Conservation (phyloP, 805 yeast species). For the Saturnispora galanensis region DNA sequence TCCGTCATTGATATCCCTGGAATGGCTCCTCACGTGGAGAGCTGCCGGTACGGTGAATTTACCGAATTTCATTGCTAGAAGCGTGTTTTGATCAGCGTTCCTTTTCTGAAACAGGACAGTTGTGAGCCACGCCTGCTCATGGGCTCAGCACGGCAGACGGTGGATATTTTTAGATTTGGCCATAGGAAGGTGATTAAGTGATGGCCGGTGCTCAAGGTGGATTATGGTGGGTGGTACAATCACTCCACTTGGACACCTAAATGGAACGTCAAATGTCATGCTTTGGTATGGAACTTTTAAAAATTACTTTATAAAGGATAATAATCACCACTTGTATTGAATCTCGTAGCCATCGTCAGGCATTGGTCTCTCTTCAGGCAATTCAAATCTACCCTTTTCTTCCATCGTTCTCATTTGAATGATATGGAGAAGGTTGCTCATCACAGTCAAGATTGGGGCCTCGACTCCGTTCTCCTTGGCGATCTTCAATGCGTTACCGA, state of each 20-base stretch:
- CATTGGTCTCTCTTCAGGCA: constrained; percentile 26
- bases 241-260: too few species aligned
- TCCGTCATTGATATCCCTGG: background rate
- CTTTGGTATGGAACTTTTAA: background rate
- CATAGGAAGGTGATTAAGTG: too few species aligned
- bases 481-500: constrained; percentile 32
- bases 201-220: too few species aligned
- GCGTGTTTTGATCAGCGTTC: too few species aligned
- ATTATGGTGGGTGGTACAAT: too few species aligned
- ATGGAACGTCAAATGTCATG: background rate
- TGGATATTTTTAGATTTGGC: too few species aligned
- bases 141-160: background rate
- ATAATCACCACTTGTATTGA: constrained; percentile 5
- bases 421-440: constrained; percentile 22
- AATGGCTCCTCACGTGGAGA: background rate
- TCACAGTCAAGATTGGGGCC: constrained; percentile 24
- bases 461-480: constrained; percentile 23
- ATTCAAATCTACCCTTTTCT: constrained; percentile 18
- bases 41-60: constrained; percentile 3
- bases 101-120: too few species aligned
- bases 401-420: constrained; percentile 28
- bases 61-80: constrained; percentile 3
- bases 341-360: constrained; percentile 17
- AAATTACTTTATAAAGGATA: background rate
- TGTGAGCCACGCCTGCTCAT: background rate